These are phyloP conservation scores for Chlorella sp. DNA, from an alignment of 139 green algal genomes.

Conservation along the genomic window DNA sequence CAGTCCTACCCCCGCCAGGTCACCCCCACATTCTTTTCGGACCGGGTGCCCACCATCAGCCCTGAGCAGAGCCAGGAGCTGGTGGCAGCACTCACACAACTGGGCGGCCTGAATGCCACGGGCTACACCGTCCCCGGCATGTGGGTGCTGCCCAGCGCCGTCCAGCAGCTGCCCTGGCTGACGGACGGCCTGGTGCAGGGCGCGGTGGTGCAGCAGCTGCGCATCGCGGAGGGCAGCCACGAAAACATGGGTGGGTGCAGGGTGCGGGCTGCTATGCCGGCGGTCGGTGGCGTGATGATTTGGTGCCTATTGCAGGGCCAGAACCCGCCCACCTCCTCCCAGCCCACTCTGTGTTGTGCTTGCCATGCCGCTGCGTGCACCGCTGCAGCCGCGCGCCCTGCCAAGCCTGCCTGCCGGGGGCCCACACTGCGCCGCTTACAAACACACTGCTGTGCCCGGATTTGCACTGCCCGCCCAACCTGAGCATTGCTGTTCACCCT, in stretches of 20 bases:
- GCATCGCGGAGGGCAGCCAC: neutral
- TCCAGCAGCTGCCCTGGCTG: neutral
- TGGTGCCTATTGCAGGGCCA: too few relatives aligned
- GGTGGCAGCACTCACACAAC: neutral
- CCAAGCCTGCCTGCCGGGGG: too few relatives aligned
- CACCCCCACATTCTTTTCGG: conserved; percentile 1
- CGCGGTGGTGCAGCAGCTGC: neutral
- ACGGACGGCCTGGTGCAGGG: neutral
- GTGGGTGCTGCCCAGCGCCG: neutral
- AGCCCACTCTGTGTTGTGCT: neutral
- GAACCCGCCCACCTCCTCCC: too few relatives aligned
- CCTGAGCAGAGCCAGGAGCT: conserved; percentile 1
- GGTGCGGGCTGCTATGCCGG: neutral
- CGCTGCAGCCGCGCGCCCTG: too few relatives aligned
- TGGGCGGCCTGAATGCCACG: neutral
- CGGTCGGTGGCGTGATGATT: neutral
- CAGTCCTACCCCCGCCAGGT: neutral
- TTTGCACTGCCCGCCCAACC: too few relatives aligned
- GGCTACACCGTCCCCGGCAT: neutral
- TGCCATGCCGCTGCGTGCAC: neutral
- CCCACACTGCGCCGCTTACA: too few relatives aligned
- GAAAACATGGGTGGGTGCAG: neutral
- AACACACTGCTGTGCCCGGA: too few relatives aligned
- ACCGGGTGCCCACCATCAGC: neutral
- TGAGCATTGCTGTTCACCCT: too few relatives aligned